Evolutionary conservation across 1,284 basidiomycete genomes (phyloP).

Genomic region (Caloboletus inedulis): DNA sequence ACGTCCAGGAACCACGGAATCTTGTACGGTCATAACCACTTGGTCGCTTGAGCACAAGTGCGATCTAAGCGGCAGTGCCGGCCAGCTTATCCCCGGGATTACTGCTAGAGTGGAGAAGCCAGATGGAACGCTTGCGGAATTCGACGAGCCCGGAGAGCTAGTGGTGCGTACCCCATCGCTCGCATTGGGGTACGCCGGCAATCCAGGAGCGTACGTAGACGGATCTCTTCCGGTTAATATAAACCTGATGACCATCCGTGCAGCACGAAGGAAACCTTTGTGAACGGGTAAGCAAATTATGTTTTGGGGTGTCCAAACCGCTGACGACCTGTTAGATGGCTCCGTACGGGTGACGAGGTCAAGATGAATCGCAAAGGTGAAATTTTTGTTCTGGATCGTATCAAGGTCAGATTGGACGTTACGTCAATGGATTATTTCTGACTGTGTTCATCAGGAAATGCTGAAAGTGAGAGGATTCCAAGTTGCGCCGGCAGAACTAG

Average conservation of each 20-base stretch:
- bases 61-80: conserved; percentile 55
- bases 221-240: background rate
- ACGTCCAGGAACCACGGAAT: conserved; percentile 42
- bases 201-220: conserved; percentile 56
- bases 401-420: conserved; percentile 47
- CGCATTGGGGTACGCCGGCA: conserved; percentile 57
- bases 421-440: background rate
- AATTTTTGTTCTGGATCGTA: conserved; percentile 62
- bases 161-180: conserved; percentile 58
- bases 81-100: conserved; percentile 54
- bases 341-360: conserved; percentile 69
- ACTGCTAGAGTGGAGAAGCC: conserved; percentile 54
- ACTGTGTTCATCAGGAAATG: conserved; percentile 42
- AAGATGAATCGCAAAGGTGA: conserved; percentile 56
- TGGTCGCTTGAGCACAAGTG: conserved; percentile 39
- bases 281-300: conserved; percentile 42
- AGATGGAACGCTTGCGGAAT: conserved; percentile 56
- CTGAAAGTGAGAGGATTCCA: conserved; percentile 68
- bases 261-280: conserved; percentile 52
- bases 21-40: conserved; percentile 37
- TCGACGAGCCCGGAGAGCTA: conserved; percentile 68
- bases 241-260: conserved; percentile 14
- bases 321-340: conserved; percentile 52
- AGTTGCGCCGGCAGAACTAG: conserved; percentile 64
- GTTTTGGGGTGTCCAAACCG: background rate